Evolutionary conservation across 2,329 filamentous ascomycete genomes (phyloP).

Genomic region (Penicillium capsulatum): DNA sequence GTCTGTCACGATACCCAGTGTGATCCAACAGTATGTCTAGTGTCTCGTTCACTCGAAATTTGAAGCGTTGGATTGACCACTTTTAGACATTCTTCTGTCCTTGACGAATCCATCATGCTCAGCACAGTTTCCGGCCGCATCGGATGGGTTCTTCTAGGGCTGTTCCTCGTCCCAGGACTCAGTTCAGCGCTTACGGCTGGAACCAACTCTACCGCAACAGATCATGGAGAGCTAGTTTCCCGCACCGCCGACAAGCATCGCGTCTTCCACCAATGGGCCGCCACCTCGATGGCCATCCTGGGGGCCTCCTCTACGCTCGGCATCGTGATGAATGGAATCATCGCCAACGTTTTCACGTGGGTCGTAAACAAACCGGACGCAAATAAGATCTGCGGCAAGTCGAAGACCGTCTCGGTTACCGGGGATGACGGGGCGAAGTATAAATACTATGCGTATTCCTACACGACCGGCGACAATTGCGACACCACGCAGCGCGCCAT

Average conservation of each 20-base stretch:
- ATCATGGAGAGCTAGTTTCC: neutral
- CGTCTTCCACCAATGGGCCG: conserved; percentile 1
- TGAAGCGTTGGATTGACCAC: too few relatives aligned
- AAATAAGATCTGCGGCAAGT: conserved; percentile 4
- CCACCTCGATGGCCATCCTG: neutral
- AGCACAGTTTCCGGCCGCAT: conserved; percentile 1
- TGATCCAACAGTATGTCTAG: too few relatives aligned
- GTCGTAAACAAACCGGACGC: conserved; percentile 1
- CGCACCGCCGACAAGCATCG: neutral
- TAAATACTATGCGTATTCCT: conserved; percentile 4
- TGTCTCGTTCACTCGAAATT: too few relatives aligned
- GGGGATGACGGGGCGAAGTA: conserved; percentile 1
- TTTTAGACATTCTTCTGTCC: too few relatives aligned
- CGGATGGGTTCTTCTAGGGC: conserved; percentile 1
- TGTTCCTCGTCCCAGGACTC: neutral
- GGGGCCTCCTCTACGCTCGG: neutral
- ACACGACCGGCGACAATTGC: conserved; percentile 4
- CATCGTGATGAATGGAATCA: neutral
- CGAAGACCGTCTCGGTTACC: neutral
- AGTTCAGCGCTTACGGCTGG: conserved; percentile 3
- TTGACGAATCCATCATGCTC: too few relatives aligned
- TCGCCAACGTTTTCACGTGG: neutral
- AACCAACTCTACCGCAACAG: neutral
- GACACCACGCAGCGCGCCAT: conserved; percentile 5
- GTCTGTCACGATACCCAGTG: too few relatives aligned